phyloP scores from a whole-genome alignment of 1,284 basidiomycete genomes.

The Ganoderma leucocontextum region DNA sequence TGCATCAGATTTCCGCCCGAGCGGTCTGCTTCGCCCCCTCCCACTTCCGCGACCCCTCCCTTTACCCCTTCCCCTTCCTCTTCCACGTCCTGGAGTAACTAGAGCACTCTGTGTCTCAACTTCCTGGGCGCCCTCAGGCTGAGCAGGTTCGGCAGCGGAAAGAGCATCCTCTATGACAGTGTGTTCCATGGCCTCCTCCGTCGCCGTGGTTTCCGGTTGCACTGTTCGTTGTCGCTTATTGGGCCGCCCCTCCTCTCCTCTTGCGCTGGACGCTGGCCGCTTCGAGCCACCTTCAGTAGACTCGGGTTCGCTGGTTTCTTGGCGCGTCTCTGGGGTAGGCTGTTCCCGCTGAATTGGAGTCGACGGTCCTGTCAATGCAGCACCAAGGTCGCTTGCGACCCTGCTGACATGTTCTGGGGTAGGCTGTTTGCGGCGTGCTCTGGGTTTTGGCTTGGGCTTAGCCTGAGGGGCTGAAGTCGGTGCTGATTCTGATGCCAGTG shows the following conservation, averaged over 20 bases:
- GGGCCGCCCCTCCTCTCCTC: slow-evolving; percentile 3
- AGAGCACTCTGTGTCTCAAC: not conserved
- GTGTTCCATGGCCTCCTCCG: not conserved
- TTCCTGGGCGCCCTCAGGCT: not conserved
- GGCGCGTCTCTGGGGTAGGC: not conserved
- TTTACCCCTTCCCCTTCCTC: slow-evolving; percentile 11
- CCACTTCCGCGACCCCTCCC: slow-evolving; percentile 13
- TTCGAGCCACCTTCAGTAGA: not conserved
- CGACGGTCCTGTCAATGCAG: not conserved
- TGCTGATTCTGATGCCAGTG: not conserved
- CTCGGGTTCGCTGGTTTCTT: not conserved
- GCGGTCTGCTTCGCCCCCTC: slow-evolving; percentile 10
- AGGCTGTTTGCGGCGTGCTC: slow-evolving; percentile 19
- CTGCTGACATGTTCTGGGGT: not conserved
- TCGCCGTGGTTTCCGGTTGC: not conserved
- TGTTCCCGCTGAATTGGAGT: not conserved
- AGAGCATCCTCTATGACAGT: not conserved
- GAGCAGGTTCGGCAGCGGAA: not conserved
- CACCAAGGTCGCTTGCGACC: not conserved
- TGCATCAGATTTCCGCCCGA: not conserved
- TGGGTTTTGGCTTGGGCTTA: slow-evolving; percentile 32
- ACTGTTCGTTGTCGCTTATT: slow-evolving; percentile 16
- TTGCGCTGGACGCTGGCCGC: not conserved
- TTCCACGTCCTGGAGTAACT: slow-evolving; percentile 1
- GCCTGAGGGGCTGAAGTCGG: slow-evolving; percentile 4